Percentiles rank a stretch among this genome's conserved stretches.
phyloP scores from a whole-genome alignment of 1,284 basidiomycete species.

The Irpex lacteus region DNA sequence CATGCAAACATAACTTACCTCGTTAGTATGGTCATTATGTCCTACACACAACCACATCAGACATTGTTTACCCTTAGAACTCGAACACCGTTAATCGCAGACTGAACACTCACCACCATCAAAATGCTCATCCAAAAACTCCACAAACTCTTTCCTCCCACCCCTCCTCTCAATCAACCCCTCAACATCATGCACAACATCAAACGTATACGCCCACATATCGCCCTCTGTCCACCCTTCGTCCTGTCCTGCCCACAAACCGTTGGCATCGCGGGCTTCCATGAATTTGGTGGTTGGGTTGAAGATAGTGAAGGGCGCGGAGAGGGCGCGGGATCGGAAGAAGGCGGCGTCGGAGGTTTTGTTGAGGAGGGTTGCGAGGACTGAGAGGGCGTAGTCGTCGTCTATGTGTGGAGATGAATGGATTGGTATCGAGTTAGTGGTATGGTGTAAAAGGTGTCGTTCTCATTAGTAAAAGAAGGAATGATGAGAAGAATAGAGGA shows the following conservation, averaged over 20 bases:
- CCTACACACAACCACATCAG: slow-evolving; percentile 32
- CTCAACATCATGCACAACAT: slow-evolving; percentile 71
- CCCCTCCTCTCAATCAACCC: slow-evolving; percentile 64
- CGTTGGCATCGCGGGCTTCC: slow-evolving; percentile 71
- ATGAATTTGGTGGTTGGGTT: slow-evolving; percentile 76
- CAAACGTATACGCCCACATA: slow-evolving; percentile 81
- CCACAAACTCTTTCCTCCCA: slow-evolving; percentile 61
- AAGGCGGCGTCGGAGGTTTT: slow-evolving; percentile 48
- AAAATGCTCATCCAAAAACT: slow-evolving; percentile 76
- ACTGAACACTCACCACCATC: slow-evolving; percentile 44
- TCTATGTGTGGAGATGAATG: slow-evolving; percentile 52
- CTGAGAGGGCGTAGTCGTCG: slow-evolving; percentile 73
- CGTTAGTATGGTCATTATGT: slow-evolving; percentile 83
- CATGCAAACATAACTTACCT: slow-evolving; percentile 50
- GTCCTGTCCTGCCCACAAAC: slow-evolving; percentile 69
- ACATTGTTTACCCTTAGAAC: not conserved
- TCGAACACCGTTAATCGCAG: no score
- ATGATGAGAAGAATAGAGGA: no score
- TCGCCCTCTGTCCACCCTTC: slow-evolving; percentile 83
- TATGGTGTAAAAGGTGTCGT: no score
- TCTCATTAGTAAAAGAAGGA: no score
- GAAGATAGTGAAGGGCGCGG: slow-evolving; percentile 63
- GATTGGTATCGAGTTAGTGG: not conserved
- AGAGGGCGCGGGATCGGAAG: slow-evolving; percentile 55
- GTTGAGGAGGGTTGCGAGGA: slow-evolving; percentile 53